Percentiles rank a stretch among this genome's conserved stretches.
These are phyloP conservation scores for Paramarasmius palmivorus DNA, from an alignment of 1,284 basidiomycete genomes.

Conservation along the genomic window DNA sequence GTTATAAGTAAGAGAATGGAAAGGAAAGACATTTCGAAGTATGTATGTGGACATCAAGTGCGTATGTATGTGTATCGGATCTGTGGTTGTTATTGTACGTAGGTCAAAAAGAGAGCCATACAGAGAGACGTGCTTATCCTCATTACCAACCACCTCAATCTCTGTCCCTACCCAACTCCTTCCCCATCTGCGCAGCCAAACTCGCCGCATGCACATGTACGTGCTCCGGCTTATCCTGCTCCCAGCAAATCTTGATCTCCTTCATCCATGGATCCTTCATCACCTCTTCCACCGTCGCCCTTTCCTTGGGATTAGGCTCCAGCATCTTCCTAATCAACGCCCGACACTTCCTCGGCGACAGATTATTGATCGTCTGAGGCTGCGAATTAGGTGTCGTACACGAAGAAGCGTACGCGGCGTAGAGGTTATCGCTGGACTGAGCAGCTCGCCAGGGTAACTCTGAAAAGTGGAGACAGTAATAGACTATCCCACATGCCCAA, in stretches of 20 bases:
- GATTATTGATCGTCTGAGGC: slow-evolving; percentile 76
- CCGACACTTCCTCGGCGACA: slow-evolving; percentile 86
- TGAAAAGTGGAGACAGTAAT: slow-evolving; percentile 97
- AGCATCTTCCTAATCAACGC: slow-evolving; percentile 92
- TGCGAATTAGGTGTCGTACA: slow-evolving; percentile 36
- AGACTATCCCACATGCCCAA: slow-evolving; percentile 96
- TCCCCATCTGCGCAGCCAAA: slow-evolving; percentile 41
- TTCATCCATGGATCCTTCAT: slow-evolving; percentile 84
- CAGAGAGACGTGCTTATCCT: too few species aligned
- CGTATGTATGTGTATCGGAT: too few species aligned
- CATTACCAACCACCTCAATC: neutral
- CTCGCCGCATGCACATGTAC: slow-evolving; percentile 59
- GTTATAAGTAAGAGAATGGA: too few species aligned
- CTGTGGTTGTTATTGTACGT: too few species aligned
- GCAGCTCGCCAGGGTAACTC: slow-evolving; percentile 97
- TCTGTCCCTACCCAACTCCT: slow-evolving; percentile 27
- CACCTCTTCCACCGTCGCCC: slow-evolving; percentile 83
- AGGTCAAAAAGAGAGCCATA: too few species aligned
- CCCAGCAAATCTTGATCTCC: slow-evolving; percentile 76
- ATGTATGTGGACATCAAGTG: too few species aligned
- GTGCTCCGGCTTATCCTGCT: slow-evolving; percentile 59
- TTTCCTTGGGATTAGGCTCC: slow-evolving; percentile 87
- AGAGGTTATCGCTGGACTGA: slow-evolving; percentile 82
- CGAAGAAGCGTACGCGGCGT: slow-evolving; percentile 78
- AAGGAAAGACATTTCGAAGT: too few species aligned